phyloP scores from a whole-genome alignment of 306 rosid genomes.

The Hippophae rhamnoides region DNA sequence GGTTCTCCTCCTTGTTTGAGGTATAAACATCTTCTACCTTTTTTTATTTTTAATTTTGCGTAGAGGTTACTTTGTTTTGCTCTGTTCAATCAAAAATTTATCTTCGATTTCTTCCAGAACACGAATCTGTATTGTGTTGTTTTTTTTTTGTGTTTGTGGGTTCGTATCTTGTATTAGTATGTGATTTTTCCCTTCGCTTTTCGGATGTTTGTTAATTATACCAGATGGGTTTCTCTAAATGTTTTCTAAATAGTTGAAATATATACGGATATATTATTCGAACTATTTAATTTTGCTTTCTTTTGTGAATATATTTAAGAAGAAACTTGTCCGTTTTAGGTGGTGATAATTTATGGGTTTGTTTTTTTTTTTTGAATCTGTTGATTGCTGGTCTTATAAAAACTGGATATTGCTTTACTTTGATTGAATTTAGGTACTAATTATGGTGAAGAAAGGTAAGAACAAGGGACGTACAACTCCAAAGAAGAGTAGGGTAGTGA shows the following conservation, averaged over 20 bases:
- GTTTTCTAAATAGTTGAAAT: not conserved
- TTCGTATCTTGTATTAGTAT: not conserved
- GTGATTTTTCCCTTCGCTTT: not conserved
- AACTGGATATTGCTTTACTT: slow-evolving; percentile 20
- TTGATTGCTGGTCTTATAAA: slow-evolving; percentile 10
- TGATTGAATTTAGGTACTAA: slow-evolving; percentile 39
- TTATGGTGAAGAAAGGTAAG: slow-evolving; percentile 76
- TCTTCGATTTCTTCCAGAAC: not conserved
- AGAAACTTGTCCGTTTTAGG: slow-evolving; percentile 4
- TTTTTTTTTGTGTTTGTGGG: not conserved
- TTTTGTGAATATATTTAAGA: not conserved
- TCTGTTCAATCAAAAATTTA: slow-evolving; percentile 7
- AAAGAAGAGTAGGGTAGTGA: slow-evolving; percentile 44
- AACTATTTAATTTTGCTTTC: not conserved
- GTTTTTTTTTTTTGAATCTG: not conserved
- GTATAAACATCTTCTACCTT: too few species aligned
- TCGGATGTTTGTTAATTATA: slow-evolving; percentile 1
- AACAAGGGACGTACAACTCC: slow-evolving; percentile 45
- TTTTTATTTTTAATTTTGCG: not conserved
- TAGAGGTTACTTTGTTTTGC: slow-evolving; percentile 4
- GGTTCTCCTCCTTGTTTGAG: too few species aligned
- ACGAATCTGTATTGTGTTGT: not conserved
- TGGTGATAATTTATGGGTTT: not conserved
- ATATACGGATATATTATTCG: slow-evolving; percentile 3
- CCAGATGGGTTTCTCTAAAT: not conserved